These are phyloP conservation scores for Diversispora epigaea DNA, from an alignment of 192 early-diverging fungal species.

Conservation along the genomic window DNA sequence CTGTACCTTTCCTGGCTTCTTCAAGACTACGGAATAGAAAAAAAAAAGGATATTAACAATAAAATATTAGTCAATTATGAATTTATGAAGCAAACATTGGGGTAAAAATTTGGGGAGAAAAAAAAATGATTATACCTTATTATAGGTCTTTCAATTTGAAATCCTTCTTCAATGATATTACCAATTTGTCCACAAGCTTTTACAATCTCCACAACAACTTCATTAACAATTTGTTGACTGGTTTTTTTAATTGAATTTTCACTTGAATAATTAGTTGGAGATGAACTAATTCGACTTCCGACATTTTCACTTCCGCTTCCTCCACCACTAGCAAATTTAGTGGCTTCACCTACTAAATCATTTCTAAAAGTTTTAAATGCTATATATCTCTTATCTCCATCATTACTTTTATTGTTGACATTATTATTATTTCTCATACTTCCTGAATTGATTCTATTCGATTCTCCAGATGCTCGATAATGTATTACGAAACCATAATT, in stretches of 20 bases:
- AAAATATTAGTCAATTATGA: neutral
- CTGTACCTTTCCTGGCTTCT: constrained; percentile 42
- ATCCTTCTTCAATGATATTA: constrained; percentile 24
- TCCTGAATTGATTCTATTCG: constrained; percentile 51
- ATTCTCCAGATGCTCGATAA: constrained; percentile 50
- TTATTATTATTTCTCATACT: constrained; percentile 47
- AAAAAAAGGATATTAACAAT: neutral
- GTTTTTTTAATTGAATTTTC: constrained; percentile 26
- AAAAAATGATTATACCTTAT: constrained; percentile 37
- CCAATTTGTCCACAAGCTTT: constrained; percentile 30
- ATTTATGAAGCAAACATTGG: neutral
- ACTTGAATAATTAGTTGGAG: neutral
- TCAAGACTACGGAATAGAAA: constrained; percentile 33
- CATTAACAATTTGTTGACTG: constrained; percentile 35
- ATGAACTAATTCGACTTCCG: neutral
- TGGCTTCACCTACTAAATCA: constrained; percentile 43
- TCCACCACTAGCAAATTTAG: constrained; percentile 28
- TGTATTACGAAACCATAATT: constrained; percentile 54
- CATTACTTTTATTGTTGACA: constrained; percentile 5
- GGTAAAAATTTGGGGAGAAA: neutral
- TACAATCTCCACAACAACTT: constrained; percentile 40
- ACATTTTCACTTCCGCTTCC: neutral
- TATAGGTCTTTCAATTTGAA: constrained; percentile 38
- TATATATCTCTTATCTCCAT: constrained; percentile 31
- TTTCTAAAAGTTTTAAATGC: constrained; percentile 45